These are phyloP conservation scores for Stachybotrys chartarum DNA, from an alignment of 2,329 filamentous ascomycete species.

Conservation along the genomic window DNA sequence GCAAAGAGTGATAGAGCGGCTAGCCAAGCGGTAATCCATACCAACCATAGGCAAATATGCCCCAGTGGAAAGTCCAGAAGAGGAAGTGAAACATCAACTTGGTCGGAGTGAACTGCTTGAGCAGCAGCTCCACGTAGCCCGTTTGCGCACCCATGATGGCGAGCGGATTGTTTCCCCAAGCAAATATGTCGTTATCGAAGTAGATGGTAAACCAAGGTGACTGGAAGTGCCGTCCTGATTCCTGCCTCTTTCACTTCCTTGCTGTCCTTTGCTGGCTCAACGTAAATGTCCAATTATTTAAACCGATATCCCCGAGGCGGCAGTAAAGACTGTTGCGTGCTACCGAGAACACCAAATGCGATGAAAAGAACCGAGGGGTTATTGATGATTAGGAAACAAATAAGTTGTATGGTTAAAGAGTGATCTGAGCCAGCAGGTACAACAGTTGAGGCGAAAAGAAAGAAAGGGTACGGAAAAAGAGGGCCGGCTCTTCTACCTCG, in stretches of 20 bases:
- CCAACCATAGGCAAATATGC: conserved; percentile 81
- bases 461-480: conserved; percentile 11
- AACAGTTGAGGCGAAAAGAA: conserved; percentile 2
- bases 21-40: conserved; percentile 22
- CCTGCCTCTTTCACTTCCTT: neutral
- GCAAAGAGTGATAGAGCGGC: no score
- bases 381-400: conserved; percentile 2
- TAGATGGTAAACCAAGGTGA: neutral
- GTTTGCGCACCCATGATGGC: conserved; percentile 31
- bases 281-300: neutral
- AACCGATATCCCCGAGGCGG: neutral
- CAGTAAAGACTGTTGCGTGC: neutral
- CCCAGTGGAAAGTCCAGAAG: conserved; percentile 74
- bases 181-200: no score
- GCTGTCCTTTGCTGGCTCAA: neutral
- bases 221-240: neutral
- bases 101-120: conserved; percentile 58
- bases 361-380: conserved; percentile 1
- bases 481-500: conserved; percentile 8
- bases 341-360: neutral
- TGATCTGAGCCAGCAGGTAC: conserved; percentile 54
- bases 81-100: conserved; percentile 76
- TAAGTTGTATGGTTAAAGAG: conserved; percentile 25
- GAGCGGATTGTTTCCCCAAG: neutral
- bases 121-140: conserved; percentile 36